Base-by-base conservation (phyloP, 225 moss, liverwort and hornwort species). In the Marchantia paleacea region DNA sequence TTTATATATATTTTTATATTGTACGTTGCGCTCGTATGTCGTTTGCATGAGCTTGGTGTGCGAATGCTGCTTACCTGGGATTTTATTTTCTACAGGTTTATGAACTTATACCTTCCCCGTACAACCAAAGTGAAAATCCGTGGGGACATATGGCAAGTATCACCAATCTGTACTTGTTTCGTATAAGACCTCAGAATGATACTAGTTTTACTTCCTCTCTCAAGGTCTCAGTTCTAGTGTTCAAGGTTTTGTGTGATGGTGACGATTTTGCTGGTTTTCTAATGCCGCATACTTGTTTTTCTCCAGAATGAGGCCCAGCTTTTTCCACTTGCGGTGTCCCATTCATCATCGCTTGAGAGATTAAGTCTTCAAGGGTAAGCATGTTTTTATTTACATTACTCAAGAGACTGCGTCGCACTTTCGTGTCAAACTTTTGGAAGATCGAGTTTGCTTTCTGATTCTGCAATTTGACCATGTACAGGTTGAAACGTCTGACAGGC, bases 31-130 rank as follows among this genome's bases (percentile, higher is more conserved):
- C 39, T 39, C 5, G 39, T 39, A 39, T 39, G 39, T 39, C 39
- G 39, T 39, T 39, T 39, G 39, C 39, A 39, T 39, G 39, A 39
- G 39, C 39, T 39, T 39, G 39, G 2, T 39, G 39, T 39, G 39
- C 39, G 39, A 39, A 39, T 5, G 39, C 39, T 39, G 54, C 25
- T 47, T 12, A 19, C 25, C 10, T 4, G 0, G 29, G 22, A 9
- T 72, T 86, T 26, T 54, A 2, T 2, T 39, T 2, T 5, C 39
- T 39, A 39, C 91, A 96, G 96, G 94, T 96, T 78, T 89, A 92
- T 66, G 96, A 96, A 89, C 86, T 96, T 70, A 88, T 91, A 60
- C 96, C 96, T 55, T 88, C 81, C 25, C 87, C 92, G 74, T 88
- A 77, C 80, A 89, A 85, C 85, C 52, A 55, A 26, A 90, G 84